Base-by-base conservation (phyloP, 1,139 yeast species). In the Fermentozyma sake region DNA sequence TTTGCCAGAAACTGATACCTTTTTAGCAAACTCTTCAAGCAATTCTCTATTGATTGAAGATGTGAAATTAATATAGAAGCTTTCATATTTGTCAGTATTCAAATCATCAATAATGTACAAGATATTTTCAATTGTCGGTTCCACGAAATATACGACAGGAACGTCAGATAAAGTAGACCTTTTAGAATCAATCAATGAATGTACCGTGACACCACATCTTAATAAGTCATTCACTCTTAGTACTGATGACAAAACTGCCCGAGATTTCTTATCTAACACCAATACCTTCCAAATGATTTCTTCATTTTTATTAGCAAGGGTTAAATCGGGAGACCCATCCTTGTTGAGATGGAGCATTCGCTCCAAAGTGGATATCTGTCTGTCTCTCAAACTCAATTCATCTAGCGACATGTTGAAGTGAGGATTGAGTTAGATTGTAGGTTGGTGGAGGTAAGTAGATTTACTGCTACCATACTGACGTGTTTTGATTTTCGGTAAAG, bases 231-330 rank as follows among this genome's bases (percentile, higher is more conserved):
- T 87, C 35, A 91, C 96, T 35, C 97, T 68, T 34, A 93, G 58
- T 7, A 91, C 93, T 6, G 95, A 83, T 1, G 96, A 87, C 11
- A 91, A 74, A 26, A 91, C 80, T 12, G 84, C 82, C 20, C 94
- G 82, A 18, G 96, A 84, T 33, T 80, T 74, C 20, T 68, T 51
- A 53, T 91, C 99, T 44, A 91, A 68, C 6, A 93, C 76, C 33
- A 91, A 68, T n/a, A 85, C 95, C 52, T 93, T 91, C 99, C 98
- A 93, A 18, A 81, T 67, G 32, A 82, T 70, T 38, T 79, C 87
- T 42, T 76, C 79, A 11, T 30, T 28, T 35, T 55, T 57, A n/a
- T 66, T 47, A 10, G 80, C 70, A 17, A 72, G 61, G 3, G 78
- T 70, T 29, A 73, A 53, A 38, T 75, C 79, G 6, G 73, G 55